phyloP scores from a whole-genome alignment of 2,329 filamentous ascomycete species.

The Fusarium dlaminii region DNA sequence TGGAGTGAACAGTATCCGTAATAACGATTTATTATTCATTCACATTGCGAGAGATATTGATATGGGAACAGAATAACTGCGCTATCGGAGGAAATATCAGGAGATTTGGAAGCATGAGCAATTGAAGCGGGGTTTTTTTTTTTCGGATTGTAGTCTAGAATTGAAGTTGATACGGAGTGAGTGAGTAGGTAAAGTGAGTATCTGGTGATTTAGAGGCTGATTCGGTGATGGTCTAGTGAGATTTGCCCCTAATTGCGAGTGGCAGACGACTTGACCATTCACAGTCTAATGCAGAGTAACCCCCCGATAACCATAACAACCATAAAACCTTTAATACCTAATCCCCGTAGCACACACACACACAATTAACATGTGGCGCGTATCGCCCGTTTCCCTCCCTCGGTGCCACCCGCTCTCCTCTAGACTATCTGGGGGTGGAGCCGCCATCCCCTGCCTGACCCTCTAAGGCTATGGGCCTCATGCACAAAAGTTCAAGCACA shows the following conservation, averaged over 20 bases:
- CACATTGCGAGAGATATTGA: background rate
- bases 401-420: slow-evolving; percentile 33
- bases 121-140: background rate
- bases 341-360: background rate
- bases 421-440: slow-evolving; percentile 33
- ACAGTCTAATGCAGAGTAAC: slow-evolving; percentile 8
- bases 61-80: background rate
- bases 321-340: slow-evolving; percentile 1
- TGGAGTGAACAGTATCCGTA: no score
- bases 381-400: slow-evolving; percentile 14
- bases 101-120: background rate
- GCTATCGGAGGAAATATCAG: background rate
- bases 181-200: background rate
- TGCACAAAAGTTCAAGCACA: slow-evolving; percentile 22
- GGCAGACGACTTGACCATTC: background rate
- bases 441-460: background rate
- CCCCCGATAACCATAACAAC: background rate
- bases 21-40: background rate
- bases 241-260: no score
- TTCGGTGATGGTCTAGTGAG: background rate
- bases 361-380: background rate
- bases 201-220: background rate
- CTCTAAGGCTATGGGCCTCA: background rate
- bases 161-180: background rate
- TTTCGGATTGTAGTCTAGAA: background rate